Conservation (phyloP, 345 rosid genomes). For the Acer campestre region DNA sequence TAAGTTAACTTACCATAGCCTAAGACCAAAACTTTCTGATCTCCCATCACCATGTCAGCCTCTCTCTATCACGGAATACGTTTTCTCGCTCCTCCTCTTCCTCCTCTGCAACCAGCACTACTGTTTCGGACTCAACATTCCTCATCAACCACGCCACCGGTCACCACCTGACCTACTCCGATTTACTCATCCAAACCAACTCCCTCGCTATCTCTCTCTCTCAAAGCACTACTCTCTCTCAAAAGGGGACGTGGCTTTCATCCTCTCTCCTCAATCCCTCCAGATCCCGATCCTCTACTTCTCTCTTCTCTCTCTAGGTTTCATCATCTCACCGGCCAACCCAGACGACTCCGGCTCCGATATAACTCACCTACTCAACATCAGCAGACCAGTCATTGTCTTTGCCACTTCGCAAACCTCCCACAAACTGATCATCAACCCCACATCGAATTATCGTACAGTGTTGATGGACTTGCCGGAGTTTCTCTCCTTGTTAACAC, state of each 20-base stretch:
- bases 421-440: conserved; percentile 42
- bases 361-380: conserved; percentile 47
- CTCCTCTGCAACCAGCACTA: conserved; percentile 15
- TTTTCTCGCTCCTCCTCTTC: conserved; percentile 41
- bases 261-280: conserved; percentile 62
- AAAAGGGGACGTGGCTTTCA: conserved; percentile 60
- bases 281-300: conserved; percentile 70
- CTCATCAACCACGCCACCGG: conserved; percentile 48
- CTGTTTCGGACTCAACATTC: conserved; percentile 30
- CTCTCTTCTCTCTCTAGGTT: conserved; percentile 72
- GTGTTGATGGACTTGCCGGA: conserved; percentile 65
- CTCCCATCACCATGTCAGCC: conserved; percentile 51
- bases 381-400: conserved; percentile 64
- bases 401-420: conserved; percentile 68
- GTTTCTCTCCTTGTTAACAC: conserved; percentile 44
- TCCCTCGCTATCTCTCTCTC: conserved; percentile 42
- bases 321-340: conserved; percentile 68
- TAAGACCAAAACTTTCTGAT: conserved; percentile 44
- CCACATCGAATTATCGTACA: conserved; percentile 28
- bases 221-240: conserved; percentile 42
- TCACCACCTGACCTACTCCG: conserved; percentile 42
- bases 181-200: conserved; percentile 50
- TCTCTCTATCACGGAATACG: conserved; percentile 54
- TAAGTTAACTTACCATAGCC: conserved; percentile 57
- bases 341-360: conserved; percentile 65